phyloP scores from a whole-genome alignment of 305 asterid species.

The Fraxinus sp. region DNA sequence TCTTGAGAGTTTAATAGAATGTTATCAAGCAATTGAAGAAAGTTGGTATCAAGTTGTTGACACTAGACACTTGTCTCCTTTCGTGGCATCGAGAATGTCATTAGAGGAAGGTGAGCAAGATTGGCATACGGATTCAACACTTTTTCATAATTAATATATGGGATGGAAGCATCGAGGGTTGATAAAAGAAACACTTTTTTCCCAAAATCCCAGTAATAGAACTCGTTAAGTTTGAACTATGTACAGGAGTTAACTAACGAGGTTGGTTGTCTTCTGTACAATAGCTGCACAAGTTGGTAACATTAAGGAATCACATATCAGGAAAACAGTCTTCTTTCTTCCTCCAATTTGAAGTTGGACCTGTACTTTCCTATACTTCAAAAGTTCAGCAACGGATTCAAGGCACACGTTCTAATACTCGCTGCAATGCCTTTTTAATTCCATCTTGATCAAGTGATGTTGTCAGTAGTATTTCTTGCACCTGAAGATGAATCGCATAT shows the following conservation, averaged over 20 bases:
- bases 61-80: background rate
- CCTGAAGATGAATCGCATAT: constrained; percentile 39
- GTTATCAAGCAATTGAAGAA: background rate
- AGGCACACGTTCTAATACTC: constrained; percentile 81
- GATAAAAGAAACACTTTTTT: background rate
- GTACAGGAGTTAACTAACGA: background rate
- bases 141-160: background rate
- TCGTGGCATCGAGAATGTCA: background rate
- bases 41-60: background rate
- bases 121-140: background rate
- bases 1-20: background rate
- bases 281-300: constrained; percentile 9
- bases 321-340: background rate
- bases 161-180: background rate
- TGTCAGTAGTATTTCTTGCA: constrained; percentile 82
- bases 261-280: constrained; percentile 12
- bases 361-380: background rate
- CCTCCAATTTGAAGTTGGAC: background rate
- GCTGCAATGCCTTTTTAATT: constrained; percentile 75
- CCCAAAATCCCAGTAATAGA: background rate
- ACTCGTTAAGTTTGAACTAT: background rate
- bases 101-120: background rate
- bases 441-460: constrained; percentile 90
- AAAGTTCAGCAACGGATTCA: constrained; percentile 27
- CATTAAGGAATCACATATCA: background rate